Conservation (phyloP, 441 rosid genomes). For the Populus hybrid region DNA sequence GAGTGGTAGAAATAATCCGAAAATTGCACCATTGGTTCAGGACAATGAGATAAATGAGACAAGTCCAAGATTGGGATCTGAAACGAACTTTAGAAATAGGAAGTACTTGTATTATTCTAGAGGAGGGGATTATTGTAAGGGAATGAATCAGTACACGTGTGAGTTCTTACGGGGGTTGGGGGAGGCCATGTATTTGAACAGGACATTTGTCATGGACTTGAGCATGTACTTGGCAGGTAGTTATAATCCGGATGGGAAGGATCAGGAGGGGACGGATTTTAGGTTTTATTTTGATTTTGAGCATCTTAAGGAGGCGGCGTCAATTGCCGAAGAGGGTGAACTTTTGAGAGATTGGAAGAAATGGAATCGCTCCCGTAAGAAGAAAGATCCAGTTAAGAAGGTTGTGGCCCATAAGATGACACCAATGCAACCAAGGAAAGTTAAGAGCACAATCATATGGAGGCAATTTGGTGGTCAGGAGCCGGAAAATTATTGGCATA, state of each 20-base stretch:
- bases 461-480: constrained; percentile 85
- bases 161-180: constrained; percentile 96
- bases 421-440: constrained; percentile 70
- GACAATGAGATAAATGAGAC: constrained; percentile 90
- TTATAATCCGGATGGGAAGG: constrained; percentile 60
- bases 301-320: constrained; percentile 80
- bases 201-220: constrained; percentile 90
- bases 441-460: constrained; percentile 71
- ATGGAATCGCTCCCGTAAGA: constrained; percentile 63
- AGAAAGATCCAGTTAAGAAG: constrained; percentile 65
- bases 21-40: constrained; percentile 26
- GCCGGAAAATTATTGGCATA: constrained; percentile 92
- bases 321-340: constrained; percentile 75
- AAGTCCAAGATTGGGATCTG: constrained; percentile 66
- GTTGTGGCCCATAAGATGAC: constrained; percentile 56
- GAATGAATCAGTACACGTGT: constrained; percentile 90
- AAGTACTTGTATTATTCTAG: constrained; percentile 80
- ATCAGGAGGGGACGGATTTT: constrained; percentile 88
- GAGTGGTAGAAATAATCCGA: constrained; percentile 29
- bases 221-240: constrained; percentile 65
- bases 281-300: constrained; percentile 87
- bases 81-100: constrained; percentile 62
- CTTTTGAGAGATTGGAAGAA: constrained; percentile 74
- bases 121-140: constrained; percentile 93
- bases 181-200: constrained; percentile 84